Conservation (phyloP, 1,139 yeast genomes). For the Yamadazyma sp. region DNA sequence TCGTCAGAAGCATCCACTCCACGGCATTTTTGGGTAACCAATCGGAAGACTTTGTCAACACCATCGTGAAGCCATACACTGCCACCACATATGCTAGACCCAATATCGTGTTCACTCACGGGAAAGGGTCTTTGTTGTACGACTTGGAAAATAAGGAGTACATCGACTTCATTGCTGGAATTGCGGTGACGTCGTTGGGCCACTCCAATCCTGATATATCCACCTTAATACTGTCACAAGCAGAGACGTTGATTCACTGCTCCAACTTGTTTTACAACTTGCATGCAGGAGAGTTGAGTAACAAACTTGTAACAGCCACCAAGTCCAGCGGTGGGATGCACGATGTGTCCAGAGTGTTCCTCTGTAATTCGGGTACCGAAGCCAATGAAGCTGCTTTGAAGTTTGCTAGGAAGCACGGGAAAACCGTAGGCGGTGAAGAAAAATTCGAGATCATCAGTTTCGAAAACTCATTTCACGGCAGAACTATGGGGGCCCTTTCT, state of each 20-base stretch:
- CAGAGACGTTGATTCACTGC: conserved; percentile 71
- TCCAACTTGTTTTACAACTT: conserved; percentile 84
- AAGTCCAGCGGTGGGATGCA: conserved; percentile 72
- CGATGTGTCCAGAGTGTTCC: conserved; percentile 78
- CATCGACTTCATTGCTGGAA: conserved; percentile 91
- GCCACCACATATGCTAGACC: conserved; percentile 86
- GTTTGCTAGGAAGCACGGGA: conserved; percentile 88
- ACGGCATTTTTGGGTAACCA: conserved; percentile 12
- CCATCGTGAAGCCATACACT: conserved; percentile 53
- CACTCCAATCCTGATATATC: conserved; percentile 78
- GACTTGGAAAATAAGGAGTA: conserved; percentile 78
- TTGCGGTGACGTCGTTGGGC: conserved; percentile 94
- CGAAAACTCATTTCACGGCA: conserved; percentile 88
- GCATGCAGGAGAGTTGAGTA: conserved; percentile 79
- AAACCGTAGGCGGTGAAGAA: conserved; percentile 43
- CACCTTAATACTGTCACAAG: conserved; percentile 68
- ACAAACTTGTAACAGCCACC: conserved; percentile 69
- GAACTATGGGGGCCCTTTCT: conserved; percentile 89
- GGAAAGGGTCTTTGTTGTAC: conserved; percentile 71
- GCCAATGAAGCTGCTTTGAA: conserved; percentile 98
- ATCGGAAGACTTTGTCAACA: conserved; percentile 34
- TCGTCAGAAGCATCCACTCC: not conserved
- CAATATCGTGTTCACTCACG: conserved; percentile 65
- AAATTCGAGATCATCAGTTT: conserved; percentile 84
- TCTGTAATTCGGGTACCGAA: conserved; percentile 93